Evolutionary conservation across 1,284 basidiomycete genomes (phyloP).

Genomic region (Clitocybe nebularis): DNA sequence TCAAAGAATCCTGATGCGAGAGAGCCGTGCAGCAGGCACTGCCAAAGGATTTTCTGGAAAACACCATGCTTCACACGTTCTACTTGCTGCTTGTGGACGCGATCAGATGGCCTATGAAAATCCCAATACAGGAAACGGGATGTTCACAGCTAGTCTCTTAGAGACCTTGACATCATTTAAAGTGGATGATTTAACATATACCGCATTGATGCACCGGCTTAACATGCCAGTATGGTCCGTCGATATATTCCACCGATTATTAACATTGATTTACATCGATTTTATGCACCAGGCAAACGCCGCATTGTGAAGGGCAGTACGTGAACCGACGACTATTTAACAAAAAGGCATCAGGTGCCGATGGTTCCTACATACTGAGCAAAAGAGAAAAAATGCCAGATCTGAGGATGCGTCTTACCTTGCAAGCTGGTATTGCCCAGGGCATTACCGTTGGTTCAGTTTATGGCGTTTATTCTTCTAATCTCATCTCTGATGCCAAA

Average conservation of each 20-base stretch:
- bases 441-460: slow-evolving; percentile 23
- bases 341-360: slow-evolving; percentile 18
- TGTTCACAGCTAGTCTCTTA: slow-evolving; percentile 29
- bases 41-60: slow-evolving; percentile 21
- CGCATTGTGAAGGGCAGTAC: slow-evolving; percentile 29
- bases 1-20: slow-evolving; percentile 15
- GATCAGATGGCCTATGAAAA: slow-evolving; percentile 27
- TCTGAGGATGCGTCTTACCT: slow-evolving; percentile 6
- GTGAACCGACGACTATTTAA: slow-evolving; percentile 27
- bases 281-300: slow-evolving; percentile 23
- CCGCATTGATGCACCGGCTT: slow-evolving; percentile 26
- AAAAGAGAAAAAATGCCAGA: slow-evolving; percentile 11
- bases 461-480: slow-evolving; percentile 20
- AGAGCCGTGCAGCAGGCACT: slow-evolving; percentile 8
- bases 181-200: slow-evolving; percentile 26
- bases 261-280: not conserved
- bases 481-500: slow-evolving; percentile 17
- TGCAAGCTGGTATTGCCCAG: slow-evolving; percentile 26
- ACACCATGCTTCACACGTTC: slow-evolving; percentile 28
- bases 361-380: slow-evolving; percentile 22
- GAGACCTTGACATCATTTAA: slow-evolving; percentile 18
- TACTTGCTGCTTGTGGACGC: slow-evolving; percentile 32
- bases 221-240: slow-evolving; percentile 26
- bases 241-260: not conserved
- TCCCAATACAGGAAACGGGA: slow-evolving; percentile 18